Base-by-base conservation (phyloP, 192 early-diverging fungal species). In the Podila minutissima region DNA sequence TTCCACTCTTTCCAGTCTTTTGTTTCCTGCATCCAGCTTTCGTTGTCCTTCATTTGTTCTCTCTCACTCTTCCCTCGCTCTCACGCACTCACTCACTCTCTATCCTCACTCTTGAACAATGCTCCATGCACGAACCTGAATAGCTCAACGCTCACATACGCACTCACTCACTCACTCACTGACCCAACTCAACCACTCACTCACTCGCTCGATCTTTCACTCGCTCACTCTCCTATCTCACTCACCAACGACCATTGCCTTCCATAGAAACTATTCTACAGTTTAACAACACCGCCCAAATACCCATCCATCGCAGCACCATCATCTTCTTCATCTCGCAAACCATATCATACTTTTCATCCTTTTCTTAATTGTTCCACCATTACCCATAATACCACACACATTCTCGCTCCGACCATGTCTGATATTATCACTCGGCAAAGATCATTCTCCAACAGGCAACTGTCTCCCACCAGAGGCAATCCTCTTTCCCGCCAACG, bases 401-500 rank as follows among this genome's bases (percentile, higher is more conserved):
- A 22, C 22, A 24, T 17, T 55, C 53, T 22, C 53, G 17, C 53
- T 24, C 53, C 53, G 4, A 55, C n/a, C 53, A 55, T 55, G 53
- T 26, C 24, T 15, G 41, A 46, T 17, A 46, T 46, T 55, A 26
- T 26, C 53, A 61, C 62, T n/a, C 67, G 67, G 24, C 66, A 75
- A 17, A 48, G 66, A 35, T 59, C 67, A 11, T 22, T 41, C 8
- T 58, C 59, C 37, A 67, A 75, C 17, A 60, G 33, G 41, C 58
- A 49, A 12, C 59, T 64, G 6, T 46, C 65, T 19, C 13, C 48
- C 8, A 38, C 73, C 35, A 5, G 17, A n/a, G 17, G 10, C n/a
- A 35, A 60, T 20, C 31, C 72, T 22, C 26, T 63, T 32, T 55
- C 17, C 20, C 74, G 66, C 37, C 66, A 75, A 62, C 74, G 74